Base-by-base conservation (phyloP, 2,329 filamentous ascomycete species). In the Beauveria bassiana region DNA sequence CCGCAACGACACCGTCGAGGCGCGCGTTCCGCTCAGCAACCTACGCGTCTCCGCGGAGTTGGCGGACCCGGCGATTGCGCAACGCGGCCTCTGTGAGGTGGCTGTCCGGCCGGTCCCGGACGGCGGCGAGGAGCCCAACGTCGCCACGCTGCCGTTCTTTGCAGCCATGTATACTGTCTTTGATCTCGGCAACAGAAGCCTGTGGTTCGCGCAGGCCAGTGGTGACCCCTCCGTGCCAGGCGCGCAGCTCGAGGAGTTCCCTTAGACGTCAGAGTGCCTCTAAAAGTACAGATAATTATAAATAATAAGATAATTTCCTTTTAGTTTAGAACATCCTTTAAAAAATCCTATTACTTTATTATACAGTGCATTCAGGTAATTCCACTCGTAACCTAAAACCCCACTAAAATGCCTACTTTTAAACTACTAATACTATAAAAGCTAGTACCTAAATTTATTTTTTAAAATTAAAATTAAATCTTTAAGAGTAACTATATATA, bases 161-260 rank as follows among this genome's bases (percentile, higher is more conserved):
- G 45, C 56, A 4, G 47, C 45, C 45, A 22, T 51, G 16, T 59
- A 59, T 20, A 59, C 56, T 14, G 56, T 59, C 31, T 59, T 59
- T 31, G 56, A 51, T 22, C 45, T 59, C 20, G 56, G 42, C 31
- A 28, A 42, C 24, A 42, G 42, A 18, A 59, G 45, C 9, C 22
- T 59, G 45, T 28, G 24, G 8, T 59, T 59, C 12, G 56, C 56
- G 3, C 56, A 26, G 31, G 56, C 56, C 42, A 34, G 24, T 28
- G 53, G 42, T n/a, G 53, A 56, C 26, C 53, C 53, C 10, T n/a
- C 26, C 42, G 53, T 12, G 18, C 40, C 53, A 9, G 31, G 31
- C 38, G 38, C 20, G 12, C 38, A 46, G 26, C 53, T 55, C 10
- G 31, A 34, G 31, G 31, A 34, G 31, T 34, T 34, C 4, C 31